A percentile compares a stretch with the other conserved stretches of the same genome.
phyloP scores from a whole-genome alignment of 805 yeast genomes.

The Pichia phayaonensis region DNA sequence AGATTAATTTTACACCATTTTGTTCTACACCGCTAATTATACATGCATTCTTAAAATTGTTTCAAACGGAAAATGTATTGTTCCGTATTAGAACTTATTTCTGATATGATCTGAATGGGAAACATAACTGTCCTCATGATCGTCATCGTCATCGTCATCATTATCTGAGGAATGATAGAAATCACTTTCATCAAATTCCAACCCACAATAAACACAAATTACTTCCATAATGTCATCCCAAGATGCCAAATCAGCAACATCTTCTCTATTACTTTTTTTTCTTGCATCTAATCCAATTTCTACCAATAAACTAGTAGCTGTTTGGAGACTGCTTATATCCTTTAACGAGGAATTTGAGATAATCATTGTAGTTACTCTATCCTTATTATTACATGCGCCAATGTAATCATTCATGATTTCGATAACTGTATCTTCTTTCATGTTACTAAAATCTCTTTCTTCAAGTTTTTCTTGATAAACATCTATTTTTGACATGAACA shows the following conservation, averaged over 20 bases:
- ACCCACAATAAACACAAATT: conserved; percentile 24
- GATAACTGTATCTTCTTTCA: background rate
- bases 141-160: conserved; percentile 9
- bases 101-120: too few relatives aligned
- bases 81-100: too few relatives aligned
- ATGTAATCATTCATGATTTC: background rate
- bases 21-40: too few relatives aligned
- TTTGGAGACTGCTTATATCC: conserved; percentile 13
- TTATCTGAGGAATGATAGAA: conserved; percentile 17
- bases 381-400: conserved; percentile 6
- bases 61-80: too few relatives aligned
- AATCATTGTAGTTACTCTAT: conserved; percentile 15
- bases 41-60: too few relatives aligned
- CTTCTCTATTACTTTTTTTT: conserved; percentile 8
- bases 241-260: conserved; percentile 20
- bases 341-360: conserved; percentile 21
- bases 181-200: conserved; percentile 30
- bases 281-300: conserved; percentile 20
- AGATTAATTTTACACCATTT: too few relatives aligned
- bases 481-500: conserved; percentile 12
- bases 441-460: background rate
- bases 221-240: conserved; percentile 33
- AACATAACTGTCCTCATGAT: background rate
- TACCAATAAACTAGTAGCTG: conserved; percentile 18
- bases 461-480: conserved; percentile 10